Evolutionary conservation across 306 rosid genomes (phyloP).

Genomic region (Geum urbanum): DNA sequence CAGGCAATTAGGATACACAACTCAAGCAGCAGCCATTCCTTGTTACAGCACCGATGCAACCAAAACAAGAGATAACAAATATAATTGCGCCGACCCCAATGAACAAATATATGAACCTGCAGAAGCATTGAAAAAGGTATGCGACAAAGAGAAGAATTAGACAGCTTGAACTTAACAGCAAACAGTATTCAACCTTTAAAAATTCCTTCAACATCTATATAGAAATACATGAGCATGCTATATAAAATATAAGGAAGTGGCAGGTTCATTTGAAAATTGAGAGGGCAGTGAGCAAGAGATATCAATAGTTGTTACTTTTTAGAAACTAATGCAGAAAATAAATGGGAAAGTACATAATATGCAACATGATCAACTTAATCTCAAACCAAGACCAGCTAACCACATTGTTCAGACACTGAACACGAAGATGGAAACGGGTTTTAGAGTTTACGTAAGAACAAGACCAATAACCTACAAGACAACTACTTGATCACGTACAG

Average conservation of each 20-base stretch:
- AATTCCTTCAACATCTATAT: neutral
- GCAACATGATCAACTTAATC: neutral
- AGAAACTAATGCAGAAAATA: neutral
- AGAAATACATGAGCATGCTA: neutral
- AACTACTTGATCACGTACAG: neutral
- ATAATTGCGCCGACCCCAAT: slow-evolving; percentile 73
- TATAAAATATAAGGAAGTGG: neutral
- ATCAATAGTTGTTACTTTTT: neutral
- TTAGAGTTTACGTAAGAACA: neutral
- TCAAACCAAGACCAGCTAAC: neutral
- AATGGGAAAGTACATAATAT: neutral
- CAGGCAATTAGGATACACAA: slow-evolving; percentile 69
- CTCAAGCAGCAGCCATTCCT: slow-evolving; percentile 80
- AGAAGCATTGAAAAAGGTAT: slow-evolving; percentile 22
- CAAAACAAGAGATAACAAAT: slow-evolving; percentile 74
- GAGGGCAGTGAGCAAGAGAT: neutral
- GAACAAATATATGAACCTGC: slow-evolving; percentile 89
- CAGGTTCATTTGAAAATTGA: neutral
- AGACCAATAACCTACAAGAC: neutral
- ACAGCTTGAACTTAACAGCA: slow-evolving; percentile 7
- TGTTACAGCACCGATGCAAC: slow-evolving; percentile 71
- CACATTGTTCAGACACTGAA: neutral
- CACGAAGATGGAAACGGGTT: neutral
- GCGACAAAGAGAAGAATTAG: slow-evolving; percentile 18
- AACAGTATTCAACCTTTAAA: neutral